Base-by-base conservation (phyloP, 2,329 filamentous ascomycete genomes). In the Rutstroemia sp. region DNA sequence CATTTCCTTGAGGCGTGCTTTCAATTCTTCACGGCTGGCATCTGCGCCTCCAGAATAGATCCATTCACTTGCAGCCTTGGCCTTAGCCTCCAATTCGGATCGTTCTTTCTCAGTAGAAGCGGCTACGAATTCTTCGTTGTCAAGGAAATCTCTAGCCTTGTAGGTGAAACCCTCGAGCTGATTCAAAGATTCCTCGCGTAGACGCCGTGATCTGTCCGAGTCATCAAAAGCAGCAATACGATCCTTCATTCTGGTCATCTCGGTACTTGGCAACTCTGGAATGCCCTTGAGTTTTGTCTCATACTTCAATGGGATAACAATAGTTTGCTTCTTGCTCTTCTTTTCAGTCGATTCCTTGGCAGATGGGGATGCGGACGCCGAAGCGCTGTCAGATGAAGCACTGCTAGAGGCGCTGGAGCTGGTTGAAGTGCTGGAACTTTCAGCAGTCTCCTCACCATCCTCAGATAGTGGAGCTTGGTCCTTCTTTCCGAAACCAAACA, bases 141-240 rank as follows among this genome's bases (percentile, higher is more conserved):
- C 86, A 2, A 96, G 77, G 46, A 95, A 78, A 70, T 96, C 91
- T 25, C 91, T 86, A 27, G 88, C 82, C 67, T 84, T 87, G 77
- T 99, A 99, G 14, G 92, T 96, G 72, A 88, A 97, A 12, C 81
- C 86, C 72, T 99, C 94, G n/a, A 99, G 82, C 62, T 88, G 87
- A 73, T 97, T 99, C 57, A 96, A 76, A 1, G 89, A 83, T 70
- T 96, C 92, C 69, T 96, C 92, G 34, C 92, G 84, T 57, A 84
- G 76, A 38, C 84, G 74, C 51, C 92, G 87, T 27, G 87, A 83
- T 63, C 81, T 82, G 72, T 99, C 94, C 2, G 92, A 96, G 25
- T 81, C 78, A 63, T 95, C 90, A 65, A 99, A 97, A 4, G 89
- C 86, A 65, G 84, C 80, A 45, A 99, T 81, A 46, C 89, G 86